Percentiles rank a stretch among this genome's conserved stretches.
Conservation (phyloP, 108 stramenopile genomes). For the Pseudonitzschia delicatissima region DNA sequence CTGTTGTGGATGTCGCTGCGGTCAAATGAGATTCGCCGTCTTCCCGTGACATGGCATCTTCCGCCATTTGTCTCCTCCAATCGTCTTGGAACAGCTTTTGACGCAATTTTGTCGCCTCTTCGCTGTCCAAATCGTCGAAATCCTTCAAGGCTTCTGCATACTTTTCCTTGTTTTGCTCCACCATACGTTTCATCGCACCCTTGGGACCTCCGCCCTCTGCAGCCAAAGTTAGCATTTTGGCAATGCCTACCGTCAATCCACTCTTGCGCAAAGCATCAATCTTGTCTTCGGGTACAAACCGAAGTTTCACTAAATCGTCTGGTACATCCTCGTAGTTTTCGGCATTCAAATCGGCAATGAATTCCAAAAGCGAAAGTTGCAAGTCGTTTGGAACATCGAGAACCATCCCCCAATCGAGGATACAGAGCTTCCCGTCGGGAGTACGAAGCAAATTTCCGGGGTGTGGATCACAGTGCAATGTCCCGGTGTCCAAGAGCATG, state of each 20-base stretch:
- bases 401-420: conserved; percentile 70
- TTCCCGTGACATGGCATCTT: conserved; percentile 30
- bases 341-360: conserved; percentile 74
- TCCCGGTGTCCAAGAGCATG: conserved; percentile 53
- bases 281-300: conserved; percentile 61
- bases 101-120: conserved; percentile 38
- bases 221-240: conserved; percentile 46
- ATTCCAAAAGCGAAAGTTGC: conserved; percentile 74
- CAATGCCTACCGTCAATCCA: conserved; percentile 57
- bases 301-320: conserved; percentile 66
- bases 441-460: conserved; percentile 72
- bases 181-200: conserved; percentile 44
- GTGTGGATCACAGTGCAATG: conserved; percentile 48
- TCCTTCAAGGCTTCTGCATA: conserved; percentile 35
- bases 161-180: conserved; percentile 25
- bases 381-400: conserved; percentile 55
- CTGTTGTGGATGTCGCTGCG: not conserved
- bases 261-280: conserved; percentile 43
- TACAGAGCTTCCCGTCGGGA: conserved; percentile 70
- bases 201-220: conserved; percentile 55
- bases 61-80: conserved; percentile 35
- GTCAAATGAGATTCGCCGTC: not conserved
- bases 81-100: conserved; percentile 36
- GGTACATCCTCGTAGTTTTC: conserved; percentile 75
- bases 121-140: conserved; percentile 41